Conservation (phyloP, 768 basidiomycete genomes). For the Suillus ampliporus region DNA sequence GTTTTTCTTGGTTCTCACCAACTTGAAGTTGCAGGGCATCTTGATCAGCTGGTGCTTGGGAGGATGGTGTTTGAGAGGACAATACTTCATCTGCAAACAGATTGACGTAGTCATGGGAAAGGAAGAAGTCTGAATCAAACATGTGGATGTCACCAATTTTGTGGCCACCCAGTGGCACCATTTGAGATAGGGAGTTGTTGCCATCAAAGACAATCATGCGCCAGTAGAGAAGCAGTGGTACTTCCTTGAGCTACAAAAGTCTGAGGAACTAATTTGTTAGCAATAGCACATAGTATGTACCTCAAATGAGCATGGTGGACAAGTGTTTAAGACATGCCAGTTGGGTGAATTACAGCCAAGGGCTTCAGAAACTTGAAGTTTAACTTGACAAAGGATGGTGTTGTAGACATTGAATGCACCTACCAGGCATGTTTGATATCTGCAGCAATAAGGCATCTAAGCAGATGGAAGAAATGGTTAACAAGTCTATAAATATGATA, state of each 20-base stretch:
- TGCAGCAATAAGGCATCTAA: slow-evolving; percentile 13
- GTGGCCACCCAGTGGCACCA: background rate
- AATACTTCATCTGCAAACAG: background rate
- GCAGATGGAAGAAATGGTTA: slow-evolving; percentile 28
- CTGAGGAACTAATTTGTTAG: background rate
- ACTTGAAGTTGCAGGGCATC: too few species aligned
- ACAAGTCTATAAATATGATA: background rate
- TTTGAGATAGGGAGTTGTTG: background rate
- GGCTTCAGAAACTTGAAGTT: slow-evolving; percentile 23
- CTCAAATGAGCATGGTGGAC: slow-evolving; percentile 44
- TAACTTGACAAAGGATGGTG: slow-evolving; percentile 24
- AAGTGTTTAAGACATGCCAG: slow-evolving; percentile 39
- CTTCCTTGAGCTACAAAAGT: background rate
- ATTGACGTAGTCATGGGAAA: background rate
- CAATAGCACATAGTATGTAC: slow-evolving; percentile 18
- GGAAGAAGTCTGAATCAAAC: background rate
- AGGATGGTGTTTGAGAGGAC: background rate
- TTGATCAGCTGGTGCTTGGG: background rate
- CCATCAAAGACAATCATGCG: background rate
- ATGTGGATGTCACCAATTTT: background rate
- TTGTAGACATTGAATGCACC: slow-evolving; percentile 45
- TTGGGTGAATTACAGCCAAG: slow-evolving; percentile 34
- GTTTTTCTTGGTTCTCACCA: background rate
- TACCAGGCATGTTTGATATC: slow-evolving; percentile 29
- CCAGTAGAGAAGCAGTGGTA: background rate